Evolutionary conservation across 495 filamentous ascomycete genomes (phyloP), one percentile per base, ranked within the genome.

Genomic region (Clohesyomyces aquaticus): DNA sequence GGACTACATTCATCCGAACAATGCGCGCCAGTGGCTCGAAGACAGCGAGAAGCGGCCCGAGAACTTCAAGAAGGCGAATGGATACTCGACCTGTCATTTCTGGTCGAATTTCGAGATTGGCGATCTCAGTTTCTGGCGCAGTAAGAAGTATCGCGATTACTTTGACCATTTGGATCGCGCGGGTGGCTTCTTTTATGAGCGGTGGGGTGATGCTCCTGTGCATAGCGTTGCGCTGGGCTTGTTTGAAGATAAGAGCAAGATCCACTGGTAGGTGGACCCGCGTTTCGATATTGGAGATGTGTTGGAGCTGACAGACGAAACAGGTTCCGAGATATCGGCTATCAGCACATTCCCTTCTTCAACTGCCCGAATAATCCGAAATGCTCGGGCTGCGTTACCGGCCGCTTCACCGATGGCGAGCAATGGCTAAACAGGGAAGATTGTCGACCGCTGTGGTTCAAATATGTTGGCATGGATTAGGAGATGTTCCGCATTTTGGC

Each of bases 71-170:
- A 83, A 86, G 50, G 93, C 91, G 28, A 86, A 94, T 61, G 94
- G 94, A 38, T 98, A 97, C 80, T 94, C 90, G 11, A 98, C 95
- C n/a, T 99, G 95, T 75, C 95, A 99, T 77, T 99, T 99, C 81
- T 99, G 95, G 95, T 91, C 86, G 61, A 99, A 99, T 77, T 99
- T 99, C 71, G 95, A 99, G 77, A 95, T 99, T 68, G 95, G 86
- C 32, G 92, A 96, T 73, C 85, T 99, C 85, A 84, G 82, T 63
- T 97, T 99, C 79, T 99, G 93, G 91, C 82, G 95, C 11, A 88
- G 91, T 68, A 85, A 92, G 74, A 82, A 84, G 52, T 99, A 99
- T 74, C 88, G 93, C 73, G 90, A 91, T 54, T 99, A 97, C 74
- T 99, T 99, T 77, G 87, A 96, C 74, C 91, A 97, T 73, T 79